A percentile compares a stretch with the other conserved stretches of the same genome.
These are phyloP conservation scores for Oryza punctata DNA, from an alignment of 176 grass and related monocot species.

Conservation along the genomic window DNA sequence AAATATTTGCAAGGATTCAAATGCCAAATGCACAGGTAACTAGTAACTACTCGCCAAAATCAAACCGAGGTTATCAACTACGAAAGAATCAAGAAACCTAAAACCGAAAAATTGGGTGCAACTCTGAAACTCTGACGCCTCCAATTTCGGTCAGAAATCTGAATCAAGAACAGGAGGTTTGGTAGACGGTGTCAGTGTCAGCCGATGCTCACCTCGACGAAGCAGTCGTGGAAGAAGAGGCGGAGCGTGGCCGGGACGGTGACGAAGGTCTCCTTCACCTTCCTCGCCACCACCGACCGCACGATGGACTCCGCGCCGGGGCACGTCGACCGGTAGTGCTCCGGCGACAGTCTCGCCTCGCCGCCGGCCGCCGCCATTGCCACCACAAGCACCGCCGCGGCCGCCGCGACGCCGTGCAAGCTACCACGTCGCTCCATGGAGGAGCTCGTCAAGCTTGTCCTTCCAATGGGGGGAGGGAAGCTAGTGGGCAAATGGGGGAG, in stretches of 20 bases:
- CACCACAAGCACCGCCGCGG: background rate
- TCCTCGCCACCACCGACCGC: constrained; percentile 41
- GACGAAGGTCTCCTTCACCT: constrained; percentile 54
- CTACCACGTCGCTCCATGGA: constrained; percentile 33
- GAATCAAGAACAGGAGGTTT: background rate
- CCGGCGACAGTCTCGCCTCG: constrained; percentile 38
- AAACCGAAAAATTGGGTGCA: background rate
- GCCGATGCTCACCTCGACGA: constrained; percentile 47
- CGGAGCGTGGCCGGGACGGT: constrained; percentile 59
- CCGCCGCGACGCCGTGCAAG: background rate
- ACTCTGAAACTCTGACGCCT: background rate
- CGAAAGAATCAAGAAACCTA: background rate
- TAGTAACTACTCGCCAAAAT: background rate
- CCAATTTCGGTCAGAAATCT: background rate
- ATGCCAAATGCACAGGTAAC: background rate
- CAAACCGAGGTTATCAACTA: background rate
- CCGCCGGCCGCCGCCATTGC: background rate
- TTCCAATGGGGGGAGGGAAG: background rate
- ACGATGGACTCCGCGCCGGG: constrained; percentile 61
- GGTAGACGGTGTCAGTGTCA: background rate
- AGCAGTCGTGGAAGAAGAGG: constrained; percentile 75
- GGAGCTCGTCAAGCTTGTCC: background rate
- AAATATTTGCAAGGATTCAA: background rate
- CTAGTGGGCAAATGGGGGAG: background rate
- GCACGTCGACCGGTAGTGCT: constrained; percentile 50